These are phyloP conservation scores for Xerophyta viscosa DNA, from an alignment of 106 monocot genomes.

Conservation along the genomic window DNA sequence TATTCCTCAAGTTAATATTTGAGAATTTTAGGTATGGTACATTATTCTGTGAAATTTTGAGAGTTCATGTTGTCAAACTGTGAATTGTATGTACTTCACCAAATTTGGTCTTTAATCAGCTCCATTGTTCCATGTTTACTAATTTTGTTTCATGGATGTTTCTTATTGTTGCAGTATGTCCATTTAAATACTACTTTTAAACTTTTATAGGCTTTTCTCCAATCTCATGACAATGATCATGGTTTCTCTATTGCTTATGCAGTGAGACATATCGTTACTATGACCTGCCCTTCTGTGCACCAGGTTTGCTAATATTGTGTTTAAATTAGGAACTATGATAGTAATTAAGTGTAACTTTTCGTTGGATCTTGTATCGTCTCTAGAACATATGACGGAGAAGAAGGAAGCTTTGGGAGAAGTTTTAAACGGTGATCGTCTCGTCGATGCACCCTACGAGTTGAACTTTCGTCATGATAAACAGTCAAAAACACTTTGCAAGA, in stretches of 20 bases:
- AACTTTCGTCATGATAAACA: slow-evolving; percentile 50
- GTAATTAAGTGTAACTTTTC: too few species aligned
- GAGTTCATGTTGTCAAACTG: too few species aligned
- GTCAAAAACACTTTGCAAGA: slow-evolving; percentile 52
- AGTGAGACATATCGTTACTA: slow-evolving; percentile 54
- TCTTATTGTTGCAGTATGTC: too few species aligned
- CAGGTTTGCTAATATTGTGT: slow-evolving; percentile 35
- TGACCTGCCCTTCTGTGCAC: slow-evolving; percentile 43
- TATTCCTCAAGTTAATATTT: too few species aligned
- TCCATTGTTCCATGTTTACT: too few species aligned
- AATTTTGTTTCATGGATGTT: not conserved
- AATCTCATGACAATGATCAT: too few species aligned
- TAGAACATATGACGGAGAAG: slow-evolving; percentile 65
- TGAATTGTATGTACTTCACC: too few species aligned
- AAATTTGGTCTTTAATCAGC: too few species aligned
- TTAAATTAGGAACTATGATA: too few species aligned
- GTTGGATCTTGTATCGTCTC: too few species aligned
- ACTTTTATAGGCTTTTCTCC: too few species aligned
- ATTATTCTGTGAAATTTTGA: not conserved
- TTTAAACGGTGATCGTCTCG: slow-evolving; percentile 68
- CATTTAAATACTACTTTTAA: too few species aligned
- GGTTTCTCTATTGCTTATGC: slow-evolving; percentile 11
- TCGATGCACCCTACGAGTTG: slow-evolving; percentile 64
- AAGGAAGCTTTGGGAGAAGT: slow-evolving; percentile 75
- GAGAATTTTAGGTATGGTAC: not conserved